A percentile compares a stretch with the other conserved stretches of the same genome.
Conservation (phyloP, 495 filamentous ascomycete genomes). For the Articulospora tetracladia region DNA sequence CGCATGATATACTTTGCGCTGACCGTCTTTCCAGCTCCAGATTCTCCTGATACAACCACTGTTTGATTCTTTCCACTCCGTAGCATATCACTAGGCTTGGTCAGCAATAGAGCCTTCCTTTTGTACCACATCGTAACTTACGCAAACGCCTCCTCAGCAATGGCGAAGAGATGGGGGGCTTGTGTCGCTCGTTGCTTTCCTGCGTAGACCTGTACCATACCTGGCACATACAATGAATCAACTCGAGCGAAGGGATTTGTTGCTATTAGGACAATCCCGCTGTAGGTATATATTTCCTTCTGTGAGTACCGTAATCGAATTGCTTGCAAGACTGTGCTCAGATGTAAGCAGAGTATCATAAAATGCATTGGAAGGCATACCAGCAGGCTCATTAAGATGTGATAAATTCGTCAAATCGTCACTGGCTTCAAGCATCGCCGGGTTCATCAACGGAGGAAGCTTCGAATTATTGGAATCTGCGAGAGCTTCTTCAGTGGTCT, state of each 20-base stretch:
- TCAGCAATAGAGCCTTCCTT: conserved; percentile 11
- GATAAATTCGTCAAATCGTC: conserved; percentile 98
- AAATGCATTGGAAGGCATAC: conserved; percentile 44
- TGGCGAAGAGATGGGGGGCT: conserved; percentile 96
- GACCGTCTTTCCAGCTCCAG: conserved; percentile 97
- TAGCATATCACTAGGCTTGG: conserved; percentile 78
- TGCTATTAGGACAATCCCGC: conserved; percentile 96
- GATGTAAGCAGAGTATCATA: conserved; percentile 5
- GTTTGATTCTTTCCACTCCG: conserved; percentile 95
- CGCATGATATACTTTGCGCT: conserved; percentile 99
- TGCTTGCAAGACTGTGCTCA: conserved; percentile 77
- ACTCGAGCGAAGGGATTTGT: conserved; percentile 98
- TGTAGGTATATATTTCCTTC: conserved; percentile 99
- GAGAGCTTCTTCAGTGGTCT: conserved; percentile 76
- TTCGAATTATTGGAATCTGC: conserved; percentile 66
- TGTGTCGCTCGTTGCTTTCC: conserved; percentile 95
- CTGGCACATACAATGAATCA: conserved; percentile 96
- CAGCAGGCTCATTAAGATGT: conserved; percentile 96
- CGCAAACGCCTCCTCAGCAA: conserved; percentile 98
- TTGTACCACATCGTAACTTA: conserved; percentile 42
- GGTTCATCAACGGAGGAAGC: conserved; percentile 95
- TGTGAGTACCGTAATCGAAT: conserved; percentile 97
- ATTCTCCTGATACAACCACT: conserved; percentile 97
- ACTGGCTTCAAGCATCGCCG: conserved; percentile 95
- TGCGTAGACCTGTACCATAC: conserved; percentile 98